These are phyloP conservation scores for Pseudozyma sp. DNA, from an alignment of 1,284 basidiomycete genomes.

Conservation along the genomic window DNA sequence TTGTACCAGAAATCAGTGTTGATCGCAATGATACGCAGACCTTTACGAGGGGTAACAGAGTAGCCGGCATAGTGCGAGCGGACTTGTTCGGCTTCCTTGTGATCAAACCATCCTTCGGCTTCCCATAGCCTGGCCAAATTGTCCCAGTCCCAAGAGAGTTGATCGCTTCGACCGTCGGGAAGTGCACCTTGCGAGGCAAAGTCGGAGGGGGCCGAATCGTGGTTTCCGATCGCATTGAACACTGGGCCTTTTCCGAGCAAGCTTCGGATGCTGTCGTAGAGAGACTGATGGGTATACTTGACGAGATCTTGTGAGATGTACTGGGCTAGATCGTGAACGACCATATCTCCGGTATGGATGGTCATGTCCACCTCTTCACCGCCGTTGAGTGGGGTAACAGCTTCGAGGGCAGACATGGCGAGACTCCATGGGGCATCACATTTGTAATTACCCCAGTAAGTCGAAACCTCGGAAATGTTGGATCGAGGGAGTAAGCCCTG, in stretches of 20 bases:
- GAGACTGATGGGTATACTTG: slow-evolving; percentile 64
- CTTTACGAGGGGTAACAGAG: slow-evolving; percentile 77
- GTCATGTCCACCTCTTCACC: slow-evolving; percentile 76
- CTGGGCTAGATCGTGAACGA: slow-evolving; percentile 71
- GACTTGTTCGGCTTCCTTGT: slow-evolving; percentile 74
- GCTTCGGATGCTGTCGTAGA: slow-evolving; percentile 58
- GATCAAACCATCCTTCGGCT: slow-evolving; percentile 77
- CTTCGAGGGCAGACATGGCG: slow-evolving; percentile 75
- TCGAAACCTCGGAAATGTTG: slow-evolving; percentile 54
- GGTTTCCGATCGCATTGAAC: slow-evolving; percentile 66
- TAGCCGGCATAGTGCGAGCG: slow-evolving; percentile 80
- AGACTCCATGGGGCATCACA: slow-evolving; percentile 80
- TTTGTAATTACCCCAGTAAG: slow-evolving; percentile 66
- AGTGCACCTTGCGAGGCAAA: slow-evolving; percentile 50
- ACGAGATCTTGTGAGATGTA: slow-evolving; percentile 64
- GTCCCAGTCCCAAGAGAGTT: slow-evolving; percentile 66
- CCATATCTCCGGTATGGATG: slow-evolving; percentile 81
- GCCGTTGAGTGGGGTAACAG: slow-evolving; percentile 78
- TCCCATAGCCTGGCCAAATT: slow-evolving; percentile 58
- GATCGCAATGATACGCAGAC: slow-evolving; percentile 79
- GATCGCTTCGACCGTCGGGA: slow-evolving; percentile 57
- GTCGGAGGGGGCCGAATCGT: slow-evolving; percentile 65
- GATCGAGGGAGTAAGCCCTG: slow-evolving; percentile 38
- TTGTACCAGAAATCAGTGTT: slow-evolving; percentile 76
- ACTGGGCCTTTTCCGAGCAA: slow-evolving; percentile 60